Evolutionary conservation across 306 rosid genomes (phyloP), one percentile per base, ranked within the genome.

Genomic region (Carpinus fangiana): DNA sequence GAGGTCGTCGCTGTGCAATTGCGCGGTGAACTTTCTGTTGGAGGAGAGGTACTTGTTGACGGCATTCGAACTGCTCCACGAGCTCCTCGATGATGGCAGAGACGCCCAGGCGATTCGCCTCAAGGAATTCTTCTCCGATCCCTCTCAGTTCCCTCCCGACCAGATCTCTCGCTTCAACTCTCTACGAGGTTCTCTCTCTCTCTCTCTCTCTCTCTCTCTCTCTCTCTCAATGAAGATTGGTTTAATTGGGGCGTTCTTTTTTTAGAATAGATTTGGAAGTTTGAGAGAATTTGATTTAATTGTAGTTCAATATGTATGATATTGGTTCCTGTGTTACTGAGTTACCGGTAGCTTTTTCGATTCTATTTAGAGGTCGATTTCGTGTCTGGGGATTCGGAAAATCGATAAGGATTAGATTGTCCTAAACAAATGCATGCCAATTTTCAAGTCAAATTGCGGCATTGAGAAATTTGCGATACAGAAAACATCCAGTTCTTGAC

Each of bases 51-150:
- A 95, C 87, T 51, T 90, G 36, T 88, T 95, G 43, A 91, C 99
- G 0, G 99, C 99, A 20, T 95, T 95, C 55, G 98, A 95, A 92
- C 99, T 95, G 28, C 99, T 95, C 73, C 99, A 95, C 76, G 99
- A 95, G 93, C 99, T 95, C 72, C 99, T 93, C 72, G 96, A 93
- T 8, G 98, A 95, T 79, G 98, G 97, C 73, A 89, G 90, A 20
- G 90, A 87, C 75, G 86, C 89, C 67, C 98, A 95, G 54, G 98
- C 99, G 41, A 95, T 95, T 83, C 99, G 99, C 28, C 98, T 95
- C 87, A 91, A 89, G 72, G 79, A 87, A 4, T 90, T 82, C 88
- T 93, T 95, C 86, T 85, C 99, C 53, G 91, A 93, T 84, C 80
- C 90, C 61, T 82, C 93, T 16, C 93, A 87, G 46, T 95, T 95